Conservation (phyloP, 306 rosid genomes). For the Fragaria ananassa region DNA sequence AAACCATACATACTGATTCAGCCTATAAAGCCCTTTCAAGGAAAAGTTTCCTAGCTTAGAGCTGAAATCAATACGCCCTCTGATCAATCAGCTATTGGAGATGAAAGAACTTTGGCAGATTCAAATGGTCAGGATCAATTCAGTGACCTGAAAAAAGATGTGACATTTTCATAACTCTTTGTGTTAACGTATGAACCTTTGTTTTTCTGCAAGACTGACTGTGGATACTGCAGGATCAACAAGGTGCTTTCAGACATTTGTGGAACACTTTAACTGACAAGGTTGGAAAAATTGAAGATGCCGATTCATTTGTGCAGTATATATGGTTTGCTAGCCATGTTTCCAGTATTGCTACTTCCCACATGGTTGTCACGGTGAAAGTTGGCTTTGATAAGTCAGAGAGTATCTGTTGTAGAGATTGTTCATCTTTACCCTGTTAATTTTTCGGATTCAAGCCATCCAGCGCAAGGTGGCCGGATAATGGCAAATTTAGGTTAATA, state of each 20-base stretch:
- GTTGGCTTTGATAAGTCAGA: background rate
- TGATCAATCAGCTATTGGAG: constrained; percentile 30
- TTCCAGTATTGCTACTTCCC: constrained; percentile 60
- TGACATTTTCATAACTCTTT: constrained; percentile 24
- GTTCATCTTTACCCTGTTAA: background rate
- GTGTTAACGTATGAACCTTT: background rate
- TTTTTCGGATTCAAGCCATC: background rate
- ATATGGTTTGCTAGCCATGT: constrained; percentile 56
- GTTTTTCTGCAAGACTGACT: constrained; percentile 14
- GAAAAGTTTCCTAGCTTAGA: constrained; percentile 7
- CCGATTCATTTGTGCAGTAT: constrained; percentile 59
- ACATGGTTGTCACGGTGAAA: constrained; percentile 45
- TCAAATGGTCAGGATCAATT: constrained; percentile 33
- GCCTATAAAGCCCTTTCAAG: constrained; percentile 48
- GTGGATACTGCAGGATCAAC: constrained; percentile 47
- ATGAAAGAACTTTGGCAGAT: constrained; percentile 33
- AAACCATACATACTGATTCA: constrained; percentile 83
- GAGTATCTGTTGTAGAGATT: background rate
- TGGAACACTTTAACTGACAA: constrained; percentile 41
- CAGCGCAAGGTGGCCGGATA: background rate
- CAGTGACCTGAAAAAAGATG: constrained; percentile 36
- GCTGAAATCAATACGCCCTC: constrained; percentile 26
- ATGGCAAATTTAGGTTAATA: background rate
- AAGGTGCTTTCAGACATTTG: constrained; percentile 31
- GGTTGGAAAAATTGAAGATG: constrained; percentile 41